Evolutionary conservation across 352 stramenopile genomes (phyloP), one percentile per base, ranked within the genome.

Genomic region (Pythium apleroticum): DNA sequence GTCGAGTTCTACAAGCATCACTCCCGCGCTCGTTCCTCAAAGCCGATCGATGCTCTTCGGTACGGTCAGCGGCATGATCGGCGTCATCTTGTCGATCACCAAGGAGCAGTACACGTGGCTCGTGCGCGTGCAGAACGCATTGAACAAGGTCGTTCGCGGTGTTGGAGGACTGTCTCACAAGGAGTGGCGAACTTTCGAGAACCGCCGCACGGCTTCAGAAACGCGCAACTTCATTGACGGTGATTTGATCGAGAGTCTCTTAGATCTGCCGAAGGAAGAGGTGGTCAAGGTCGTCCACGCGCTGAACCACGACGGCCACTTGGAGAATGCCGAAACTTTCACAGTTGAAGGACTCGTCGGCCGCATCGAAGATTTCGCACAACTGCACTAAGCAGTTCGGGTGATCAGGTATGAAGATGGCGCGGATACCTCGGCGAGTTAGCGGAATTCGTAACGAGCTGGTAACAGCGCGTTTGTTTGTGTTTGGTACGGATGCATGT

Each of bases 31-130:
- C n/a, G 52, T 55, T 19, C 50, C 33, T 11, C 46, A 58, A 20
- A 65, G 75, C n/a, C 74, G 76, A 48, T 90, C 84, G 50, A 90
- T 98, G 69, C 74, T 99, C 19, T 98, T 98, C 75, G 95, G 89
- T 31, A 98, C 96, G 19, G 94, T 98, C 6, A 98, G 96, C 68
- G 97, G 97, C n/a, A 98, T 96, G 73, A 91, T 99, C 54, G 97
- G 97, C 14, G 91, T 93, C 22, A 90, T 98, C 63, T 60, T 98
- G 24, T 84, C 93, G 11, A 80, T 99, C 37, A 84, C 80, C n/a
- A 96, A 95, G 64, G 75, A 90, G 27, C 96, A 98, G 58, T 96
- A 97, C 57, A 66, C 80, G n/a, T 97, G 98, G 68, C 78, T 99
- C 30, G 60, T 78, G 31, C 88, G 92, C n/a, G 66, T 98, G 14